phyloP scores from a whole-genome alignment of 1,284 basidiomycete species.

The Malassezia sp. region DNA sequence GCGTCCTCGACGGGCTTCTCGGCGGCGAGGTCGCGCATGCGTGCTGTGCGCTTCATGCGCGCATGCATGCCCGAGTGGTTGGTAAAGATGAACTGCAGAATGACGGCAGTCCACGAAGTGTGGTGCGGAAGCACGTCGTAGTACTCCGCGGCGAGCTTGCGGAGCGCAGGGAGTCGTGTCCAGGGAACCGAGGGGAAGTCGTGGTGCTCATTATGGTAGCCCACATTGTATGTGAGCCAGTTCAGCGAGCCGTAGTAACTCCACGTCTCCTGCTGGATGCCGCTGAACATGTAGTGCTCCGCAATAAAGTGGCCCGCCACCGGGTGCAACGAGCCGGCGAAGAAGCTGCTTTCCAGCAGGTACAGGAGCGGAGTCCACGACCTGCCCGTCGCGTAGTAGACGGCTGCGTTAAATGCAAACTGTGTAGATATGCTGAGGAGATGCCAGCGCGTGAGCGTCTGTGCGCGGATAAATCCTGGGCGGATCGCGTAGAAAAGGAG shows the following conservation, averaged over 20 bases:
- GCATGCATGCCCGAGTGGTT: slow-evolving; percentile 33
- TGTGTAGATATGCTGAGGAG: slow-evolving; percentile 63
- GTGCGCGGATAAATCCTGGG: slow-evolving; percentile 80
- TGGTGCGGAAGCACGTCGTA: slow-evolving; percentile 80
- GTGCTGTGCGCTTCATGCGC: slow-evolving; percentile 26
- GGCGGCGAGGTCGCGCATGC: neutral
- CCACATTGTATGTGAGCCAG: slow-evolving; percentile 87
- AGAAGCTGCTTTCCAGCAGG: slow-evolving; percentile 75
- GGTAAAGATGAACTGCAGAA: slow-evolving; percentile 77
- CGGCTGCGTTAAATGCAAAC: slow-evolving; percentile 60
- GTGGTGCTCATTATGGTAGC: slow-evolving; percentile 98
- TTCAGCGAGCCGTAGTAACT: slow-evolving; percentile 92
- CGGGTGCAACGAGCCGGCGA: slow-evolving; percentile 87
- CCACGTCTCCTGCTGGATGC: slow-evolving; percentile 72
- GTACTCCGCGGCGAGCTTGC: slow-evolving; percentile 75
- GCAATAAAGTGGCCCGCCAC: slow-evolving; percentile 95
- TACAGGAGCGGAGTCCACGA: slow-evolving; percentile 53
- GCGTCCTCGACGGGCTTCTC: slow-evolving; percentile 7
- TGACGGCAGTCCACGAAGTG: slow-evolving; percentile 86
- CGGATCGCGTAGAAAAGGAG: slow-evolving; percentile 95
- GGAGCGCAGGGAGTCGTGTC: slow-evolving; percentile 79
- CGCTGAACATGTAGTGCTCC: slow-evolving; percentile 52
- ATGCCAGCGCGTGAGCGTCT: slow-evolving; percentile 74
- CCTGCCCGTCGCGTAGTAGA: slow-evolving; percentile 23
- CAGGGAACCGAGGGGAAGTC: slow-evolving; percentile 93